Conservation (phyloP, 129 eudicot genomes). For the Solidago caesia region DNA sequence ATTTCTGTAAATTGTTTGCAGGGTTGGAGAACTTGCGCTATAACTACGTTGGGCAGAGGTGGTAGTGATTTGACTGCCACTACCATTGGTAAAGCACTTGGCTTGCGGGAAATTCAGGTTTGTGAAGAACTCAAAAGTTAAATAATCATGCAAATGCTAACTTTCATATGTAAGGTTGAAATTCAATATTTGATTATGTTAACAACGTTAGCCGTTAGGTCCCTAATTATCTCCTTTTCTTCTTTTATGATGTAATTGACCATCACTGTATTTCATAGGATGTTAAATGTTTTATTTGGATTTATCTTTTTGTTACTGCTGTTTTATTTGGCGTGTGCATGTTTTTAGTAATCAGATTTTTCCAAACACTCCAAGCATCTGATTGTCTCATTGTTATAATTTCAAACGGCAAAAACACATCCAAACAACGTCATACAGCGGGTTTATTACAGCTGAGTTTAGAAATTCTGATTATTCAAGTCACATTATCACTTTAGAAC, state of each 20-base stretch:
- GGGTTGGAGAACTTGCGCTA: constrained; percentile 83
- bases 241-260: too few species aligned
- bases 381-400: background rate
- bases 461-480: background rate
- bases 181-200: background rate
- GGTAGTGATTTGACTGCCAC: constrained; percentile 87
- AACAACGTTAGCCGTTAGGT: background rate
- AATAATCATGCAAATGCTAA: background rate
- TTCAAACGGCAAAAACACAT: background rate
- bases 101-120: constrained; percentile 77
- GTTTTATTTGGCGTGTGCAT: too few species aligned
- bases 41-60: constrained; percentile 81
- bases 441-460: background rate
- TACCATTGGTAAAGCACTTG: constrained; percentile 79
- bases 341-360: too few species aligned
- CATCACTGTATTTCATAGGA: too few species aligned
- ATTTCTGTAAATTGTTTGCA: constrained; percentile 28
- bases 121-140: background rate
- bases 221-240: background rate
- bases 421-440: background rate
- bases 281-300: too few species aligned
- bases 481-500: background rate
- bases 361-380: too few species aligned
- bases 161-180: background rate
- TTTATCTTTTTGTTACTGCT: too few species aligned